Conservation (phyloP, 2,329 filamentous ascomycete genomes). For the Fusarium torulosum region DNA sequence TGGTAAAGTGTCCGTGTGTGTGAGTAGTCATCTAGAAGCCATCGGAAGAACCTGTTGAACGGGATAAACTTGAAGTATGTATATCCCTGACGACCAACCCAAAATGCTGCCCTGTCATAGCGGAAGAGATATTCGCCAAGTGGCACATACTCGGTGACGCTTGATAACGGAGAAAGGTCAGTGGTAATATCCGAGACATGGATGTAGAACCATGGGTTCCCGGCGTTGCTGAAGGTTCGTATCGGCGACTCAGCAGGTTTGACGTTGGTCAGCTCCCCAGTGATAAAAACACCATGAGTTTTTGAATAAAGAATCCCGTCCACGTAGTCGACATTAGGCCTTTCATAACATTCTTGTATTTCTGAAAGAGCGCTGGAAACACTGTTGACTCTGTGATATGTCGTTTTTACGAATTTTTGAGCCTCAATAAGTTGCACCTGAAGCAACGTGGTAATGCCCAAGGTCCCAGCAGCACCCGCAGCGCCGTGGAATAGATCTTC, state of each 20-base stretch:
- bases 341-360: constrained; percentile 48
- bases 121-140: no score
- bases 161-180: no score
- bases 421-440: constrained; percentile 68
- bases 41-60: constrained; percentile 70
- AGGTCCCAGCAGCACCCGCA: constrained; percentile 69
- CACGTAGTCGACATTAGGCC: constrained; percentile 63
- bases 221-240: constrained; percentile 62
- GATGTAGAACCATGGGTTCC: constrained; percentile 59
- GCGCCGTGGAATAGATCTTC: constrained; percentile 70
- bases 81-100: no score
- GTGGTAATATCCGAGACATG: no score
- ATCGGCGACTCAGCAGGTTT: not conserved
- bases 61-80: no score
- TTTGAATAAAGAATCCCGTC: constrained; percentile 69
- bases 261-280: constrained; percentile 58
- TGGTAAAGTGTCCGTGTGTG: constrained; percentile 73
- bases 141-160: no score
- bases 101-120: no score
- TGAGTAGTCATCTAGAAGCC: constrained; percentile 70
- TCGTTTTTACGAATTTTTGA: constrained; percentile 66
- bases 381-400: constrained; percentile 62
- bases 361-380: constrained; percentile 59
- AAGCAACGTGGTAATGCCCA: constrained; percentile 71
- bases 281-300: constrained; percentile 61